A percentile compares a stretch with the other conserved stretches of the same genome.
phyloP scores from a whole-genome alignment of 2,329 filamentous ascomycete species.

The Aspergillus melleus region DNA sequence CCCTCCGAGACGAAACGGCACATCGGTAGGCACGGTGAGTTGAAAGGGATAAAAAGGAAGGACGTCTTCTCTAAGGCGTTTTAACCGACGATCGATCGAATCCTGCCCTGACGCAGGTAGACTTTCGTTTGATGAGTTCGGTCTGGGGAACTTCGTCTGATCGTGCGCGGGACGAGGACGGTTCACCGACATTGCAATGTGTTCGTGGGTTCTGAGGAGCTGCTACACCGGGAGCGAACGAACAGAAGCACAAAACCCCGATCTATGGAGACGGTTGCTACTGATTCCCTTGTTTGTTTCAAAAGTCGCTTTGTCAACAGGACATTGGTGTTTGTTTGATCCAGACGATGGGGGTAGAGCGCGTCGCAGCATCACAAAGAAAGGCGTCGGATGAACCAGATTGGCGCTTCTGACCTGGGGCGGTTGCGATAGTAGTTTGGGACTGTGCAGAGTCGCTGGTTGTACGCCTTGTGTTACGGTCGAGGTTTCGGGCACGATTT shows the following conservation, averaged over 20 bases:
- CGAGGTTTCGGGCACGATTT: not conserved
- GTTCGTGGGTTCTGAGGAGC: not conserved
- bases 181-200: constrained; percentile 44
- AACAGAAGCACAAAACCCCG: not conserved
- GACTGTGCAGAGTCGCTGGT: not conserved
- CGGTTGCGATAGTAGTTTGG: not conserved
- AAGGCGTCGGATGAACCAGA: not conserved
- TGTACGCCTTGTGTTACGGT: constrained; percentile 2
- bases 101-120: constrained; percentile 27
- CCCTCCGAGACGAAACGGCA: constrained; percentile 45
- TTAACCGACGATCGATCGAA: constrained; percentile 37
- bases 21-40: constrained; percentile 48
- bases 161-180: constrained; percentile 29
- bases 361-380: not conserved
- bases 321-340: not conserved
- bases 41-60: constrained; percentile 48
- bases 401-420: not conserved
- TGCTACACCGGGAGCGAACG: not conserved
- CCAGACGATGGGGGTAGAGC: not conserved
- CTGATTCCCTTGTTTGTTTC: not conserved
- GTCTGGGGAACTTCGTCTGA: constrained; percentile 25
- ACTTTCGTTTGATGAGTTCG: constrained; percentile 23
- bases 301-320: not conserved
- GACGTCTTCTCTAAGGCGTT: constrained; percentile 42
- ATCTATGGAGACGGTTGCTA: not conserved